Base-by-base conservation (phyloP, 2,329 filamentous ascomycete species). In the Monilinia fructigena region DNA sequence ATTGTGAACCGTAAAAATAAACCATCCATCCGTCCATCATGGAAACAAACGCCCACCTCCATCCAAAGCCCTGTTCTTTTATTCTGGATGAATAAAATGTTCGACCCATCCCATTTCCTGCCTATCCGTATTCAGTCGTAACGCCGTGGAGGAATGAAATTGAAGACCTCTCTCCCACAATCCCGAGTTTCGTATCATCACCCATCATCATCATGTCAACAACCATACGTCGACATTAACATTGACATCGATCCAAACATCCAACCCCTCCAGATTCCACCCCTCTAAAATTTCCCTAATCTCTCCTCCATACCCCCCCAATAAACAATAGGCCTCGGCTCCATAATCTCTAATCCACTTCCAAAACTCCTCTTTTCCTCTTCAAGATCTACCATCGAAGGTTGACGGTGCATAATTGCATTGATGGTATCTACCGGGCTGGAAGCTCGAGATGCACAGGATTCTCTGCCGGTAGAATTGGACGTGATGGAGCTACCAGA, bases 251-350 rank as follows among this genome's bases (percentile, higher is more conserved):
- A 35, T 8, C 31, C 31, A 6, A 18, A 14, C 50, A 45, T 63
- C 35, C 60, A 23, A n/a, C 6, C 18, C 16, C 18, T 16, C 26
- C 2, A 60, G 38, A 40, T 12, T 6, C 47, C 47, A 47, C 28
- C 11, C 7, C 7, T 7, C 31, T 60, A 65, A 45, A 52, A 40
- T 28, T 31, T n/a, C 26, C 54, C 62, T n/a, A 58, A 48, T 56
- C 62, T 28, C 59, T 62, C 86, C 76, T 88, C 86, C 58, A 88
- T 76, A 50, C 86, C 84, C 70, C 83, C 84, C 82, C 85, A 88
- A 77, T 86, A 87, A 63, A 87, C 84, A 47, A 87, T 80, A 14
- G 86, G 86, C 54, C 86, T 78, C 2, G 86, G 86, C 76, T 89
- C 86, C 35, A 89, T 80, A 23, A 89, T 78, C 71, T 79, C 80